Conservation (phyloP, 2,329 filamentous ascomycete genomes). For the Aspergillus caelatus region DNA sequence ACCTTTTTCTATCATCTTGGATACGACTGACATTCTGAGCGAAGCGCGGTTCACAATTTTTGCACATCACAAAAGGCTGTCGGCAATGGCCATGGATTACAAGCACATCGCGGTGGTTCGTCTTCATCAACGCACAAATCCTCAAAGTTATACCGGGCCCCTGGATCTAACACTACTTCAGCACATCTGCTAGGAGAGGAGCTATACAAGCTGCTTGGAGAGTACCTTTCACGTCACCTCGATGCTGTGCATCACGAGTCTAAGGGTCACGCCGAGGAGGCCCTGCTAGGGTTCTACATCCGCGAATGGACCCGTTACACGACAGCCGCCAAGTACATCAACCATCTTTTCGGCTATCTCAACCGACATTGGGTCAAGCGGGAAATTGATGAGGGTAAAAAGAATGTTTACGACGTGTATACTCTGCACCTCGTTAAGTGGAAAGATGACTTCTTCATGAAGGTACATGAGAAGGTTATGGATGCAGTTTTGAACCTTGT, state of each 20-base stretch:
- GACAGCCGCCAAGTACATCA: slow-evolving; percentile 93
- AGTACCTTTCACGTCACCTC: slow-evolving; percentile 81
- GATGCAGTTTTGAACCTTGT: slow-evolving; percentile 90
- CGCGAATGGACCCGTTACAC: slow-evolving; percentile 96
- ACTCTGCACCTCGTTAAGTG: slow-evolving; percentile 94
- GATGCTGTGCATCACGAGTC: slow-evolving; percentile 71
- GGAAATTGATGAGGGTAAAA: slow-evolving; percentile 98
- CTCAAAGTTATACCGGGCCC: neutral
- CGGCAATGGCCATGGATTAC: slow-evolving; percentile 54
- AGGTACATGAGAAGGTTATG: slow-evolving; percentile 89
- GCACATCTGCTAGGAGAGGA: slow-evolving; percentile 95
- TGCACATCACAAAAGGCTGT: slow-evolving; percentile 97
- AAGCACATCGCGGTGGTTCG: slow-evolving; percentile 72
- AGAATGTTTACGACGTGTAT: slow-evolving; percentile 97
- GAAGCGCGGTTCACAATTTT: slow-evolving; percentile 92
- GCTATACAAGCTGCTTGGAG: slow-evolving; percentile 86
- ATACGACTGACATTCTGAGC: slow-evolving; percentile 20
- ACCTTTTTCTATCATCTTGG: slow-evolving; percentile 24
- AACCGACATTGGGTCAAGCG: slow-evolving; percentile 99
- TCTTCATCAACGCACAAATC: slow-evolving; percentile 9
- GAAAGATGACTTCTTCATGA: slow-evolving; percentile 86
- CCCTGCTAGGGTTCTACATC: slow-evolving; percentile 89
- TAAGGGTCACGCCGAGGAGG: slow-evolving; percentile 82
- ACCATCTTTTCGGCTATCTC: slow-evolving; percentile 93
- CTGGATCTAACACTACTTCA: slow-evolving; percentile 40